These are phyloP conservation scores for Colletotrichum tropicale DNA, from an alignment of 2,329 filamentous ascomycete species.

Conservation along the genomic window DNA sequence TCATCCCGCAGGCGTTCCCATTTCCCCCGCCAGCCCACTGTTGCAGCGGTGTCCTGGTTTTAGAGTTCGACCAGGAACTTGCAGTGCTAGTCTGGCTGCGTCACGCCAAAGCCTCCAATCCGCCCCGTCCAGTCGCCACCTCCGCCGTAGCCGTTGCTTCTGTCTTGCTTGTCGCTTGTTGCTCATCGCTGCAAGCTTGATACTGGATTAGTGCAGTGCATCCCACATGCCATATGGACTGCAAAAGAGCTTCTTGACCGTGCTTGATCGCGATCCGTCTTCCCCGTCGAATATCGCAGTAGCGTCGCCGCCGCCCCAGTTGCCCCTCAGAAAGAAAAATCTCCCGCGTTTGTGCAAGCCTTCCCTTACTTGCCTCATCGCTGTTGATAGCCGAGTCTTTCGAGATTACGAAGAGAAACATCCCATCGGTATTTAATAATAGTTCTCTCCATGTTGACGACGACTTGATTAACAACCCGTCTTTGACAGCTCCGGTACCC, in stretches of 20 bases:
- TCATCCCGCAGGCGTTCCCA: not conserved
- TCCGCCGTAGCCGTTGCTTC: slow-evolving; percentile 21
- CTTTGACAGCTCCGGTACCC: not conserved
- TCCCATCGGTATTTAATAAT: not conserved
- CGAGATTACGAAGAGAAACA: not conserved
- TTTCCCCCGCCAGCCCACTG: not conserved
- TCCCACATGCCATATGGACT: not conserved
- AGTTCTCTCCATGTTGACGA: not conserved
- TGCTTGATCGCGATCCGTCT: slow-evolving; percentile 3
- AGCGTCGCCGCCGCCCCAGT: not conserved
- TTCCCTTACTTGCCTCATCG: not conserved
- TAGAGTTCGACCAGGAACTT: slow-evolving; percentile 13
- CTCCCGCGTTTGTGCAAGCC: not conserved
- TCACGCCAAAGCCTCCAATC: slow-evolving; percentile 5
- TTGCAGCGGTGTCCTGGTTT: not conserved
- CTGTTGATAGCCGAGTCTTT: not conserved
- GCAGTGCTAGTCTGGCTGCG: not conserved
- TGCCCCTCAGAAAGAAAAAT: not conserved
- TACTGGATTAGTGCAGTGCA: not conserved
- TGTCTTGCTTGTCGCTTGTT: not conserved
- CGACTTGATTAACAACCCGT: not conserved
- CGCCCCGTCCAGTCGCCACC: not conserved
- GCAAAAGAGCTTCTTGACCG: not conserved
- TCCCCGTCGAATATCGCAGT: not conserved
- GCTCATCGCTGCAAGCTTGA: not conserved